Percentiles rank a stretch among this genome's conserved stretches.
Evolutionary conservation across 2,329 filamentous ascomycete species (phyloP).

Genomic region (Alternaria conjuncta): DNA sequence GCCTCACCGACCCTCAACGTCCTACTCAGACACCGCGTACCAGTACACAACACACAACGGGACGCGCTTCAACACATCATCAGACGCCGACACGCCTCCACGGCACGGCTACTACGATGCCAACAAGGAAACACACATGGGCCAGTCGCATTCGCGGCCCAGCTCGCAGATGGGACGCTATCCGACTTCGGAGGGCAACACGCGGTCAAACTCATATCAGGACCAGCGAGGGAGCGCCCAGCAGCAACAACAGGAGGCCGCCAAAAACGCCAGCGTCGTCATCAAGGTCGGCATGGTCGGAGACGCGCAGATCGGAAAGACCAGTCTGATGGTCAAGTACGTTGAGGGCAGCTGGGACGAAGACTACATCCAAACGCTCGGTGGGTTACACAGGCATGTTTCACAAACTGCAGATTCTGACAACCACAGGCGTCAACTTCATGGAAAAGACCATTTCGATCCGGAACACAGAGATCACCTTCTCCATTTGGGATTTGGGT

Average conservation of each 20-base stretch:
- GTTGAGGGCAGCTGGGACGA: slow-evolving; percentile 99
- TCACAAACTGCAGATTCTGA: slow-evolving; percentile 17
- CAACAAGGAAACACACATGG: slow-evolving; percentile 44
- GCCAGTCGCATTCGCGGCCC: slow-evolving; percentile 52
- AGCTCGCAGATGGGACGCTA: slow-evolving; percentile 59
- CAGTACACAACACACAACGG: slow-evolving; percentile 46
- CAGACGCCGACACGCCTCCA: slow-evolving; percentile 56
- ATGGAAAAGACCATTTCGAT: slow-evolving; percentile 99
- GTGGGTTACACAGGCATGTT: slow-evolving; percentile 51
- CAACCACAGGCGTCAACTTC: slow-evolving; percentile 84
- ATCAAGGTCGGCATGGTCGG: slow-evolving; percentile 99
- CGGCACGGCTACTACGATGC: slow-evolving; percentile 43
- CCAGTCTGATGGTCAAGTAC: slow-evolving; percentile 99
- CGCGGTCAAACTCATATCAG: slow-evolving; percentile 51
- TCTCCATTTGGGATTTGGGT: slow-evolving; percentile 98
- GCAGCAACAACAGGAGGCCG: slow-evolving; percentile 39
- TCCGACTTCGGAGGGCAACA: slow-evolving; percentile 52
- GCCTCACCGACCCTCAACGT: slow-evolving; percentile 58
- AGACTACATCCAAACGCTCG: slow-evolving; percentile 98
- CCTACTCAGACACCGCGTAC: slow-evolving; percentile 59
- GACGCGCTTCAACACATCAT: slow-evolving; percentile 54
- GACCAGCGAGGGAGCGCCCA: slow-evolving; percentile 56
- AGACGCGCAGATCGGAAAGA: slow-evolving; percentile 98
- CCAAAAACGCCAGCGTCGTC: slow-evolving; percentile 73
- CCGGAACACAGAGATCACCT: slow-evolving; percentile 98